Conservation (phyloP, 495 filamentous ascomycete genomes). For the Lophium mytilinum region DNA sequence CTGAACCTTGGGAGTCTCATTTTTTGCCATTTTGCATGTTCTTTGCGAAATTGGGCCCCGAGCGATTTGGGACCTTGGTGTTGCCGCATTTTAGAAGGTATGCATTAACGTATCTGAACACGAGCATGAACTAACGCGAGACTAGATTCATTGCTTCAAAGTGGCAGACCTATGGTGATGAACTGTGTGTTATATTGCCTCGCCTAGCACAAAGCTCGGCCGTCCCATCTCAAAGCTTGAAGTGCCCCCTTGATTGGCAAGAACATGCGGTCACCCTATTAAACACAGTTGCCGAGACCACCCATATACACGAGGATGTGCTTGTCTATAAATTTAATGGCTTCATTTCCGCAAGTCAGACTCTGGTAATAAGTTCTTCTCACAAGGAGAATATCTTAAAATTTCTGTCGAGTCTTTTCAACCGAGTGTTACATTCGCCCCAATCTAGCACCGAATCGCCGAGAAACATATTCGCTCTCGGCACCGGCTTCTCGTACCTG, state of each 20-base stretch:
- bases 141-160: constrained; percentile 24
- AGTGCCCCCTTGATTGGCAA: constrained; percentile 6
- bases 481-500: constrained; percentile 17
- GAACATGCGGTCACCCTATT: constrained; percentile 1
- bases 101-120: not conserved
- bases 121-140: not conserved
- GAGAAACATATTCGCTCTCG: constrained; percentile 8
- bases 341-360: constrained; percentile 5
- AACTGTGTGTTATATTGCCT: constrained; percentile 17
- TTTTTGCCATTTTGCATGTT: constrained; percentile 82
- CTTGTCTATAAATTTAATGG: constrained; percentile 10
- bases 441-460: not conserved
- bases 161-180: constrained; percentile 9
- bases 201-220: not conserved
- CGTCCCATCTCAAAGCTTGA: constrained; percentile 1
- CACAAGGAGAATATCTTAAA: constrained; percentile 1
- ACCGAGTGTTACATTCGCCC: not conserved
- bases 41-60: constrained; percentile 60
- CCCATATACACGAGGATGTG: not conserved
- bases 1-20: constrained; percentile 50
- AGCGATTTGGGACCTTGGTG: constrained; percentile 69
- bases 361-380: not conserved
- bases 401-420: not conserved
- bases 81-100: constrained; percentile 79
- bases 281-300: not conserved